Conservation (phyloP, 2,329 filamentous ascomycete genomes). For the Xylariales sp. region DNA sequence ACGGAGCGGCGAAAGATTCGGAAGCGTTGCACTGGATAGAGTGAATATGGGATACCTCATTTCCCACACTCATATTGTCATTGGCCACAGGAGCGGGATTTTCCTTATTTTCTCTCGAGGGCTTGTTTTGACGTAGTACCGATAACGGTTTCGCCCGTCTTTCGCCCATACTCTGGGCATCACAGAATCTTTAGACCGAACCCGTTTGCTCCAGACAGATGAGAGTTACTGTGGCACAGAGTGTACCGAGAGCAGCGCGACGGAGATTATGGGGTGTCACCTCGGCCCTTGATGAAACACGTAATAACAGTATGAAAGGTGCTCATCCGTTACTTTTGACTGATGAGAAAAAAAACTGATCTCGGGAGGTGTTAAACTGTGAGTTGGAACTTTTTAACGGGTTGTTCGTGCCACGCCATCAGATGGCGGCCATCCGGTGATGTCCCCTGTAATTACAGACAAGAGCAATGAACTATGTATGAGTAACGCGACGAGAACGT, state of each 20-base stretch:
- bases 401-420: neutral
- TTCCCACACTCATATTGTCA: constrained; percentile 6
- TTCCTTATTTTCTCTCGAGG: constrained; percentile 13
- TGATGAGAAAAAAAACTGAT: neutral
- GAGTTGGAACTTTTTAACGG: neutral
- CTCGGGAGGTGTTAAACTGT: neutral
- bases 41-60: constrained; percentile 17
- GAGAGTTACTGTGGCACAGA: constrained; percentile 39
- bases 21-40: constrained; percentile 12
- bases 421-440: neutral
- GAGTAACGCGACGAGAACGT: neutral
- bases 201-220: constrained; percentile 41
- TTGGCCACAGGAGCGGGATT: neutral
- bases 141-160: constrained; percentile 31
- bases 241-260: constrained; percentile 23
- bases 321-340: neutral
- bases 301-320: constrained; percentile 3
- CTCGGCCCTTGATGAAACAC: constrained; percentile 43
- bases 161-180: constrained; percentile 26
- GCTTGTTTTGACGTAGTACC: constrained; percentile 30
- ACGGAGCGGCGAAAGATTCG: neutral
- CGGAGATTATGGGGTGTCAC: constrained; percentile 46
- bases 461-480: too few species aligned
- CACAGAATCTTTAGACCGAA: constrained; percentile 21
- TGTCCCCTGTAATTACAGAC: neutral